These are phyloP conservation scores for Boletus rex-veris DNA, from an alignment of 768 basidiomycete genomes.

Conservation along the genomic window DNA sequence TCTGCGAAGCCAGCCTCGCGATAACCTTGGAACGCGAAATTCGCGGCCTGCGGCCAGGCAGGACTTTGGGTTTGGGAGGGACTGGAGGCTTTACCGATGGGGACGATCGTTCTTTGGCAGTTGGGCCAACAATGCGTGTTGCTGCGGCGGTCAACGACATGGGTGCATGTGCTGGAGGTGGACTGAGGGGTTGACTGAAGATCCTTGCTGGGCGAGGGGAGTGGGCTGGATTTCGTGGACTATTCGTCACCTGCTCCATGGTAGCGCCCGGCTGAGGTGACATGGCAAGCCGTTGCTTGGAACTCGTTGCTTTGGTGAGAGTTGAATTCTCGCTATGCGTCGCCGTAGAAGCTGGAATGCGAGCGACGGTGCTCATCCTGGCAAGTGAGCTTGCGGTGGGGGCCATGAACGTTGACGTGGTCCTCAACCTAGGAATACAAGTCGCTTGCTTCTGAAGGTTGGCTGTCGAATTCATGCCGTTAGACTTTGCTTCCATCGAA, in stretches of 20 bases:
- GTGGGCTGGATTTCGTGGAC: conserved; percentile 19
- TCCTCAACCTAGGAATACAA: conserved; percentile 25
- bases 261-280: conserved; percentile 17
- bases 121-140: conserved; percentile 20
- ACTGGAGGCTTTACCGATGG: conserved; percentile 13
- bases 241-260: conserved; percentile 35
- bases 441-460: conserved; percentile 7
- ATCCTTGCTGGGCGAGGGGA: conserved; percentile 33
- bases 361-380: conserved; percentile 37
- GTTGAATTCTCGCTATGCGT: conserved; percentile 14
- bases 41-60: conserved; percentile 59
- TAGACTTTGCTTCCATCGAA: conserved; percentile 31
- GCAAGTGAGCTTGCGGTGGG: conserved; percentile 79
- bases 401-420: conserved; percentile 55
- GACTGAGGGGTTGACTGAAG: conserved; percentile 51
- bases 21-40: conserved; percentile 83
- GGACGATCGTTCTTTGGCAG: neutral
- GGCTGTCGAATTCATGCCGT: conserved; percentile 2
- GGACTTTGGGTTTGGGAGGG: conserved; percentile 28
- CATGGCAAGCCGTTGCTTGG: conserved; percentile 11
- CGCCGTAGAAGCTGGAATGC: conserved; percentile 21
- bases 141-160: conserved; percentile 33
- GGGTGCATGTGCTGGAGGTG: conserved; percentile 23
- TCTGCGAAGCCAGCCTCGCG: conserved; percentile 69
- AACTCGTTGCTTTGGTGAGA: conserved; percentile 8